Base-by-base conservation (phyloP, 345 rosid genomes). In the Passiflora organensis region DNA sequence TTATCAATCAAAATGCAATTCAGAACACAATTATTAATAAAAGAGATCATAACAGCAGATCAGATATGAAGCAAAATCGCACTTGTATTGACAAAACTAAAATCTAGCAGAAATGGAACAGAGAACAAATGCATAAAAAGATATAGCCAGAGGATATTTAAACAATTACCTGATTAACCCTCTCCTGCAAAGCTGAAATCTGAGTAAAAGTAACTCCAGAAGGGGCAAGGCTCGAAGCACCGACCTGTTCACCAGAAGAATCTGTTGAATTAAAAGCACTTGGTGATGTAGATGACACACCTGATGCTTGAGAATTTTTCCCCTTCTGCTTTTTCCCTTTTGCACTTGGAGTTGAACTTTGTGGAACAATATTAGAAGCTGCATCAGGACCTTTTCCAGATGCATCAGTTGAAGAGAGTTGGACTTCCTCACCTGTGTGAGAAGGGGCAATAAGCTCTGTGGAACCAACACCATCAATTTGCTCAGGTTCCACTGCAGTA, bases 131-230 rank as follows among this genome's bases (percentile, higher is more conserved):
- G n/a, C 34, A 28, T 28, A 28, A 28, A 3, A 28, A 28, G n/a
- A n/a, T n/a, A n/a, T n/a, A n/a, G n/a, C n/a, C n/a, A n/a, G n/a
- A n/a, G n/a, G n/a, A n/a, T n/a, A n/a, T n/a, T n/a, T n/a, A n/a
- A n/a, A n/a, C n/a, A 28, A 3, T 28, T 28, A 91, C 97, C 96
- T 91, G 96, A 82, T 80, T 79, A 63, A 91, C 74, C 55, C 53
- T 76, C 56, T 82, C 80, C 65, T 81, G 89, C 86, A 85, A 73
- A 4, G 87, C 75, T 53, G 59, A 22, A 48, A 83, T 41, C 41
- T 80, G 96, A 52, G 89, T 73, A 24, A 71, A 41, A 38, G 71
- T 43, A 60, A 74, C 68, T 57, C 71, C 81, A 19, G 67, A 28
- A 16, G 78, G 54, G n/a, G n/a, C n/a, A 10, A 60, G 64, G 72